phyloP scores from a whole-genome alignment of 148 eudicot genomes.

The Silene uniflora region DNA sequence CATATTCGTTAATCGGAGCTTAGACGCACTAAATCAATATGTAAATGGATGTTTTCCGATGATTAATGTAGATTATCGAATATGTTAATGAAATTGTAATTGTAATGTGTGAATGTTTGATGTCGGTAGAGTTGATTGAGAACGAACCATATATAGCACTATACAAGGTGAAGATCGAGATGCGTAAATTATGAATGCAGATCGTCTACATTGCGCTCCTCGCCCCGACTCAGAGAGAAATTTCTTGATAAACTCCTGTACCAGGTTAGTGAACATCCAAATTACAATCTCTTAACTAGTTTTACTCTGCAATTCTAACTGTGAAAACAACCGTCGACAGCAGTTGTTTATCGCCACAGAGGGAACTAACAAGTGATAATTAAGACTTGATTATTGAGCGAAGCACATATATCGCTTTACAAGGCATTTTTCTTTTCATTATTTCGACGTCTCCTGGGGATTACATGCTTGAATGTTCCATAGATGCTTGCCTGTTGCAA shows the following conservation, averaged over 20 bases:
- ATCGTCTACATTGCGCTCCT: too few species aligned
- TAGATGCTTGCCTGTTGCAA: slow-evolving; percentile 39
- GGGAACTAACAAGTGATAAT: slow-evolving; percentile 9
- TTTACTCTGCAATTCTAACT: slow-evolving; percentile 9
- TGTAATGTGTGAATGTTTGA: too few species aligned
- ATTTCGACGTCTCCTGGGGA: slow-evolving; percentile 39
- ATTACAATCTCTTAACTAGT: slow-evolving; percentile 1
- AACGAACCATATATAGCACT: too few species aligned
- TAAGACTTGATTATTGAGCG: slow-evolving; percentile 17
- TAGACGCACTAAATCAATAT: background rate
- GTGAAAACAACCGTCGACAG: background rate
- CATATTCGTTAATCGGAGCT: background rate
- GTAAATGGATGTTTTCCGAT: background rate
- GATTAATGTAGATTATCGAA: background rate
- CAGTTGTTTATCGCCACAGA: background rate
- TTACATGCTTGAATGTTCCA: slow-evolving; percentile 54
- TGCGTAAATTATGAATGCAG: too few species aligned
- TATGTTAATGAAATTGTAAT: too few species aligned
- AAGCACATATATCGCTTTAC: background rate
- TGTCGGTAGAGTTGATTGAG: too few species aligned
- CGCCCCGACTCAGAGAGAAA: too few species aligned
- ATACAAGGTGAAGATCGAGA: too few species aligned
- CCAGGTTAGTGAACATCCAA: background rate
- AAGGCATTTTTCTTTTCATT: slow-evolving; percentile 29
- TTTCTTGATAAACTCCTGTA: too few species aligned